These are phyloP conservation scores for Coemansia sp. DNA, from an alignment of 371 early-diverging fungal genomes.

Conservation along the genomic window DNA sequence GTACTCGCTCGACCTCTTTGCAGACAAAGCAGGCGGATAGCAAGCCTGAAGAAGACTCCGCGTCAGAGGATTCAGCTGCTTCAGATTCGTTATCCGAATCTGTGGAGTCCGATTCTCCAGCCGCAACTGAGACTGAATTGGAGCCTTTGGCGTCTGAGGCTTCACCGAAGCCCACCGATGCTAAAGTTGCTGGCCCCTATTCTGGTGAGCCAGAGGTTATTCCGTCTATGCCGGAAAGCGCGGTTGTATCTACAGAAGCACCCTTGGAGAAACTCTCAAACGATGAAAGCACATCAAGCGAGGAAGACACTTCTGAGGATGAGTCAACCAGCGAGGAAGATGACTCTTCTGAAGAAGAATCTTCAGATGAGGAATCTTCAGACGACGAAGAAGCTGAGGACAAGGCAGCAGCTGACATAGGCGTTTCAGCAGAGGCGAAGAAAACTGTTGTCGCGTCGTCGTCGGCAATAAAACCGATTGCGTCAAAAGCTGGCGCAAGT, in stretches of 20 bases:
- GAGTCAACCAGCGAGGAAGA: neutral
- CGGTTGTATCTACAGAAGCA: neutral
- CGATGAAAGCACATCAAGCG: neutral
- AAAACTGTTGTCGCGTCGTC: no score
- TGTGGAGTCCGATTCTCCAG: neutral
- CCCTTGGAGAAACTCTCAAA: neutral
- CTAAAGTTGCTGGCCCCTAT: neutral
- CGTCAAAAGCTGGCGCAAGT: no score
- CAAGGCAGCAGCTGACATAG: no score
- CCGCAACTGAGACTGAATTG: neutral
- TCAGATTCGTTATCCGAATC: neutral
- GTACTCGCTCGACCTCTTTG: neutral
- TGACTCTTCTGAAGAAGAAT: neutral
- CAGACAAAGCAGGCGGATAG: neutral
- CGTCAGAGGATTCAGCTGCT: neutral
- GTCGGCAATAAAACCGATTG: no score
- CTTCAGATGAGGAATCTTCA: neutral
- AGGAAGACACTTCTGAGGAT: neutral
- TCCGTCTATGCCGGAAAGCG: neutral
- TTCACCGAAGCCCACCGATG: no score
- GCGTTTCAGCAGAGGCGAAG: no score
- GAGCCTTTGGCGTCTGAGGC: neutral
- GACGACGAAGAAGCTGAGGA: conserved; percentile 1
- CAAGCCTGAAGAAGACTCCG: neutral
- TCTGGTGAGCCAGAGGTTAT: neutral